These are phyloP conservation scores for Rubroboletus pulcherrimus DNA, from an alignment of 768 basidiomycete genomes.

Conservation along the genomic window DNA sequence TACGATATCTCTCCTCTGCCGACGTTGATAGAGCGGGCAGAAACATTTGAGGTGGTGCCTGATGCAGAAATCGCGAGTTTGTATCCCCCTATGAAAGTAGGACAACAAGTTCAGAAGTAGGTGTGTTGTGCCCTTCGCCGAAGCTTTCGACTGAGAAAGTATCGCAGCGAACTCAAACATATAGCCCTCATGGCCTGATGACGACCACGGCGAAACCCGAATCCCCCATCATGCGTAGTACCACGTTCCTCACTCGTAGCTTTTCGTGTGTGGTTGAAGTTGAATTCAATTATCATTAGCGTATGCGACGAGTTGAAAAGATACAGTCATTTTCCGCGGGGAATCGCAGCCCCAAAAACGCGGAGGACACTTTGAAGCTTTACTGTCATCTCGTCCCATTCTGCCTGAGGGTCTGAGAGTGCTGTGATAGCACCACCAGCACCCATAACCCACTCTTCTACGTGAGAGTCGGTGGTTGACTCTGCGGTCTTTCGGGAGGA, in stretches of 20 bases:
- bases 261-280: slow-evolving; percentile 27
- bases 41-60: slow-evolving; percentile 38
- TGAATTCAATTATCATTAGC: slow-evolving; percentile 30
- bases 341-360: slow-evolving; percentile 47
- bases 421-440: slow-evolving; percentile 98
- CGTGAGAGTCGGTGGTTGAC: slow-evolving; percentile 9
- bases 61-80: slow-evolving; percentile 34
- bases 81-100: slow-evolving; percentile 77
- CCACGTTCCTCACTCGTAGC: neutral
- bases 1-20: slow-evolving; percentile 69
- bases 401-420: slow-evolving; percentile 75
- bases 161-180: slow-evolving; percentile 67
- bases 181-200: slow-evolving; percentile 74
- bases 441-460: slow-evolving; percentile 73
- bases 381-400: slow-evolving; percentile 94
- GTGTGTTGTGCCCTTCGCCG: slow-evolving; percentile 18
- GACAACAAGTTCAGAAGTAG: slow-evolving; percentile 82
- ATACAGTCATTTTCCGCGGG: slow-evolving; percentile 18
- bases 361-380: slow-evolving; percentile 78
- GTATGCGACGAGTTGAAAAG: neutral
- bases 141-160: slow-evolving; percentile 6
- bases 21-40: slow-evolving; percentile 46
- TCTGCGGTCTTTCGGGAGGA: slow-evolving; percentile 7
- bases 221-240: neutral
- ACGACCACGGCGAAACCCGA: neutral